Conservation (phyloP, 345 rosid species). For the Angophora floribunda region DNA sequence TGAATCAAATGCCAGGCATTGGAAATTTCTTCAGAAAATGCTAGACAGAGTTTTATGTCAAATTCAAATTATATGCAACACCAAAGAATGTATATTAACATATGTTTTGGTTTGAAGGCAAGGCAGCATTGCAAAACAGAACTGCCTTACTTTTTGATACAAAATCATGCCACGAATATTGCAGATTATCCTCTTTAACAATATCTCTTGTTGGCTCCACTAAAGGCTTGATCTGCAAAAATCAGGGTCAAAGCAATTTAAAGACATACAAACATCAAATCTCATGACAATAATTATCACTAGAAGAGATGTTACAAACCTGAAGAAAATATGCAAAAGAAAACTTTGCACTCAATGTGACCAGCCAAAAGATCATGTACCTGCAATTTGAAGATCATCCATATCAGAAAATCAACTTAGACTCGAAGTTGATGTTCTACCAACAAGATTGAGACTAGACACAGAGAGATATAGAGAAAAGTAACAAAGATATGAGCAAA, state of each 20-base stretch:
- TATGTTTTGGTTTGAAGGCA: not conserved
- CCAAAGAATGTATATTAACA: not conserved
- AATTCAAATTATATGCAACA: not conserved
- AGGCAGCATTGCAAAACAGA: not conserved
- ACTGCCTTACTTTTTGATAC: slow-evolving; percentile 61
- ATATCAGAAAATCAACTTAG: not conserved
- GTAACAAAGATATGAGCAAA: not conserved
- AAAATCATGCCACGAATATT: slow-evolving; percentile 96
- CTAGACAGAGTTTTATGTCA: not conserved
- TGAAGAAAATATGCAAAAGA: slow-evolving; percentile 87
- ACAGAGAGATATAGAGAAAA: not conserved
- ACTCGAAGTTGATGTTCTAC: not conserved
- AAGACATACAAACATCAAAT: not conserved
- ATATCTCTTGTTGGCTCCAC: slow-evolving; percentile 68
- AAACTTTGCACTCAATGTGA: slow-evolving; percentile 69
- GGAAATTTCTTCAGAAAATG: not conserved
- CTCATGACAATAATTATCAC: not conserved
- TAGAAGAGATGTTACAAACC: slow-evolving; percentile 27
- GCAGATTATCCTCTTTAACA: slow-evolving; percentile 30
- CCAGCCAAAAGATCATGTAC: slow-evolving; percentile 89
- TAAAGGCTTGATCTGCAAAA: slow-evolving; percentile 75
- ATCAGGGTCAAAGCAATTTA: not conserved
- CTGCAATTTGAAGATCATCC: slow-evolving; percentile 24
- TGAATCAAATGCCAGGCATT: not conserved
- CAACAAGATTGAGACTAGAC: not conserved